A percentile compares a stretch with the other conserved stretches of the same genome.
phyloP scores from a whole-genome alignment of 139 green algal genomes.

The Chlamydomonas sp. region DNA sequence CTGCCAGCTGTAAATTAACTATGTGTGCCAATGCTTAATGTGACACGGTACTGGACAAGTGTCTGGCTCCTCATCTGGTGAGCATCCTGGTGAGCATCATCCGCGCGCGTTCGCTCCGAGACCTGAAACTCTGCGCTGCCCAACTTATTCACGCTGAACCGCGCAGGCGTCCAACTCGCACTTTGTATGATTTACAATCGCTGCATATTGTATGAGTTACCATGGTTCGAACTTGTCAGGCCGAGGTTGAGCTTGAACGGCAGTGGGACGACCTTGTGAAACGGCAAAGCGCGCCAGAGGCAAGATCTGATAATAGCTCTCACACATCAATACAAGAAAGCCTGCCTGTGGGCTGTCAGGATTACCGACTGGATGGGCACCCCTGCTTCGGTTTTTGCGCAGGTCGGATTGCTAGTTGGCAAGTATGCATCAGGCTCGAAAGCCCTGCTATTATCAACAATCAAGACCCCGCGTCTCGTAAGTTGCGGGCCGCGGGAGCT shows the following conservation, averaged over 20 bases:
- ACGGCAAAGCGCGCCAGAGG: constrained; percentile 29
- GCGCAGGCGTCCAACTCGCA: no score
- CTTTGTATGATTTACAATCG: no score
- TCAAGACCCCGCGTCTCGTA: constrained; percentile 49
- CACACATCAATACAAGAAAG: background rate
- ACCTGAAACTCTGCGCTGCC: no score
- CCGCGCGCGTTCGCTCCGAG: no score
- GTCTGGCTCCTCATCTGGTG: no score
- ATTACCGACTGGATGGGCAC: no score
- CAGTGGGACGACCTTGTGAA: constrained; percentile 48
- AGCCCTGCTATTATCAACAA: constrained; percentile 42
- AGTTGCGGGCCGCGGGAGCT: background rate
- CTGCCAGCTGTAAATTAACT: no score
- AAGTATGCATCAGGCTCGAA: constrained; percentile 46
- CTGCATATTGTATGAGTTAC: background rate
- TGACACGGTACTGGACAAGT: no score
- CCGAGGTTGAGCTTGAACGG: constrained; percentile 33
- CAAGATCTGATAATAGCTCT: background rate
- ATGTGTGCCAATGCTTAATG: no score
- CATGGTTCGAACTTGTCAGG: constrained; percentile 22
- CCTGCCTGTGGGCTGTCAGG: background rate
- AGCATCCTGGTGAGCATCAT: no score
- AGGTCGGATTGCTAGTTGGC: constrained; percentile 58
- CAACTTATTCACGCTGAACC: no score
- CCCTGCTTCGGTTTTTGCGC: background rate